These are phyloP conservation scores for Boletus bicolor DNA, from an alignment of 768 basidiomycete species.

Conservation along the genomic window DNA sequence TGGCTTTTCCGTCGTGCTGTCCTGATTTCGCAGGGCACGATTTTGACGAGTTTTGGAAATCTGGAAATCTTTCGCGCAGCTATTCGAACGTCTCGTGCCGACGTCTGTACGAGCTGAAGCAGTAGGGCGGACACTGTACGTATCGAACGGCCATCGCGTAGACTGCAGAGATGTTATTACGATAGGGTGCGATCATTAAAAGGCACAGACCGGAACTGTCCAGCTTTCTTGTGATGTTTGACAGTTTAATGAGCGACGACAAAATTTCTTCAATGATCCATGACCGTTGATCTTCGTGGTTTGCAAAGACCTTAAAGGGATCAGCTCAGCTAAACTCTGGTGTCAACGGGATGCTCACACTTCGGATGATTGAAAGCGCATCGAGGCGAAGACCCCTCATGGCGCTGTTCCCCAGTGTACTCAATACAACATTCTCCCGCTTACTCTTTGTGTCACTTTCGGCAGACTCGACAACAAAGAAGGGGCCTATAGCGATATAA, in stretches of 20 bases:
- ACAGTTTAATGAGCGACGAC: slow-evolving; percentile 82
- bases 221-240: slow-evolving; percentile 86
- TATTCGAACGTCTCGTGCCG: slow-evolving; percentile 81
- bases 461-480: slow-evolving; percentile 78
- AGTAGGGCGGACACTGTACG: slow-evolving; percentile 91
- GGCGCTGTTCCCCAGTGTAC: slow-evolving; percentile 71
- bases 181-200: neutral
- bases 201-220: slow-evolving; percentile 73
- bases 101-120: slow-evolving; percentile 95
- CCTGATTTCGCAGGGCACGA: slow-evolving; percentile 59
- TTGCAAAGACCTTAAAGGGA: slow-evolving; percentile 74
- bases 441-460: slow-evolving; percentile 56
- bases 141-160: slow-evolving; percentile 88
- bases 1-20: slow-evolving; percentile 49
- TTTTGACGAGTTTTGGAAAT: slow-evolving; percentile 62
- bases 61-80: slow-evolving; percentile 61
- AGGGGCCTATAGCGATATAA: slow-evolving; percentile 91
- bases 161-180: slow-evolving; percentile 40
- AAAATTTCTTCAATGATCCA: slow-evolving; percentile 99
- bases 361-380: slow-evolving; percentile 79
- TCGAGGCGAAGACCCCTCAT: slow-evolving; percentile 81
- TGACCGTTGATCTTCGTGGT: slow-evolving; percentile 83
- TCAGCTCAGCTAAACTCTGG: slow-evolving; percentile 1
- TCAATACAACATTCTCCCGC: slow-evolving; percentile 55
- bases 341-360: slow-evolving; percentile 47